Evolutionary conservation across 164 flowering plant species (phyloP), one percentile per base, ranked within the genome.

Genomic region (Malania oleifera): DNA sequence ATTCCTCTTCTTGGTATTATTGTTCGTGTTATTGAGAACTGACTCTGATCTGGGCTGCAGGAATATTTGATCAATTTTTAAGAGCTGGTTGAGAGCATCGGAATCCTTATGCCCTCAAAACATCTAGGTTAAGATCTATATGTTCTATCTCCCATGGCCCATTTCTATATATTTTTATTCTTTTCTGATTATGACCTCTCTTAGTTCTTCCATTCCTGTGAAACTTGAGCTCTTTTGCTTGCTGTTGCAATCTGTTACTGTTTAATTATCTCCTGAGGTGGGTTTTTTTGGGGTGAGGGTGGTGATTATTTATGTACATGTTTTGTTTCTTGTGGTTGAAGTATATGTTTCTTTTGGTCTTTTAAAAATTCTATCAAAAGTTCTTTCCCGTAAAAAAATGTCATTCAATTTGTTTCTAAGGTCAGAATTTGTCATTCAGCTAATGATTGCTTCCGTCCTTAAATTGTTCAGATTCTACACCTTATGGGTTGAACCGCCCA

Each of bases 1-100:
- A 40, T 28, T 57, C 28, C 44, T 47, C 27, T 24, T 52, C 57
- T 29, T 35, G 8, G 15, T 46, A 20, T 52, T 40, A n/a, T 52
- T 57, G 49, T 19, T 44, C 55, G 14, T 44, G 22, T 10, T 66
- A 24, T 52, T 31, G 54, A 52, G 34, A 59, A 69, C 82, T 79
- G 73, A 81, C 73, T 17, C 38, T 56, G 64, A 68, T 73, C 70
- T 80, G 79, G 81, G 70, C 65, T 81, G 83, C 83, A 80, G 86
- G 79, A 72, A 20, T 70, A 2, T 59, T 68, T 56, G 55, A 66
- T 66, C 66, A 73, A 58, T 64, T 67, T 67, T 61, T 65, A 75
- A 75, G 78, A 72, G 82, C 77, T 75, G 78, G 73, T 69, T 83
- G 80, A 77, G 76, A 79, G 76, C 61, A 59, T 70, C 62, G 62